Conservation (phyloP, 2,329 filamentous ascomycete genomes). For the Hortaea sp. region DNA sequence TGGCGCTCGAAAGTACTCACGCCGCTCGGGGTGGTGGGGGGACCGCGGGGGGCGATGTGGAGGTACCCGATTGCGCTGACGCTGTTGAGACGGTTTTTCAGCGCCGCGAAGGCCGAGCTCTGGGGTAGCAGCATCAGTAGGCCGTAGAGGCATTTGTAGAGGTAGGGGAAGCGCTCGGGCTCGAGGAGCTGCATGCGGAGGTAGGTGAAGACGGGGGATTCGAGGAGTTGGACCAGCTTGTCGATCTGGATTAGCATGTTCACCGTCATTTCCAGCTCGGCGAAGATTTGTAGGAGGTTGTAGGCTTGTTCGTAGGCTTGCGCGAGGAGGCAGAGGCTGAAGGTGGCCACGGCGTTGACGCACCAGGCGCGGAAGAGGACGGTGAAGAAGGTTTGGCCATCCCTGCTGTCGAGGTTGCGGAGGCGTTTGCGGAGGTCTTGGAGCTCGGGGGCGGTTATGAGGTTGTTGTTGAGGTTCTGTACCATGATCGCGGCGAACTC, state of each 20-base stretch:
- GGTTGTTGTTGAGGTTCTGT: conserved; percentile 96
- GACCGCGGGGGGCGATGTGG: conserved; percentile 56
- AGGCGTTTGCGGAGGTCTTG: conserved; percentile 82
- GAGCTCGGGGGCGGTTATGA: conserved; percentile 92
- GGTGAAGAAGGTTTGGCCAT: conserved; percentile 92
- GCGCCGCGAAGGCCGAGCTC: conserved; percentile 88
- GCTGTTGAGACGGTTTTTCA: conserved; percentile 94
- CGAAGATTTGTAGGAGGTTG: conserved; percentile 92
- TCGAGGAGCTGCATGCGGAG: conserved; percentile 89
- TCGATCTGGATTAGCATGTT: conserved; percentile 98
- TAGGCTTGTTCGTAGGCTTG: conserved; percentile 98
- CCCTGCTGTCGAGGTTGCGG: conserved; percentile 81
- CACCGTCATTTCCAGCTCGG: conserved; percentile 96
- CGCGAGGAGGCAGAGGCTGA: conserved; percentile 86
- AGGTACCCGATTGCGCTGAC: conserved; percentile 95
- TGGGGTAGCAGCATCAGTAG: conserved; percentile 97
- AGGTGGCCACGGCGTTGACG: conserved; percentile 95
- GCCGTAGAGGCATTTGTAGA: conserved; percentile 87
- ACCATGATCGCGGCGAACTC: conserved; percentile 99
- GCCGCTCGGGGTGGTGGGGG: conserved; percentile 23
- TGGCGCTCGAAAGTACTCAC: conserved; percentile 39
- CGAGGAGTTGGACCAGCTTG: conserved; percentile 90
- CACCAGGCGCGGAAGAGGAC: conserved; percentile 95
- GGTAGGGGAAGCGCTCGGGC: conserved; percentile 84
- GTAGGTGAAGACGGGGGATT: conserved; percentile 97